Percentiles rank a stretch among this genome's conserved stretches.
phyloP scores from a whole-genome alignment of 768 basidiomycete species.

The Kwoniella dejecticola region DNA sequence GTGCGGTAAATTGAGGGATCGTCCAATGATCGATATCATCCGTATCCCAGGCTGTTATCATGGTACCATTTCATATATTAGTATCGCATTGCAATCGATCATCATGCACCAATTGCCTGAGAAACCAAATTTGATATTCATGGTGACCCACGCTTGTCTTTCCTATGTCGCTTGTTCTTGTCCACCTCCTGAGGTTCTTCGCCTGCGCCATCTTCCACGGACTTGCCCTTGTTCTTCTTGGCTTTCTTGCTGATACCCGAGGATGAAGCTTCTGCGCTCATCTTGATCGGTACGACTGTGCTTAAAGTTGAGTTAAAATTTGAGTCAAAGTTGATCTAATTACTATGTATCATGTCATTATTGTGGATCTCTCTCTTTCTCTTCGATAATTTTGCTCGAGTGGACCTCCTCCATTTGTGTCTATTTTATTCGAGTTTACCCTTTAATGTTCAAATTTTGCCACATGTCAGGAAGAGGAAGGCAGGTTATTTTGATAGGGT shows the following conservation, averaged over 20 bases:
- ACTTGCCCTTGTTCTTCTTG: conserved; percentile 28
- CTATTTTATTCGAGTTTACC: background rate
- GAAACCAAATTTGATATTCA: background rate
- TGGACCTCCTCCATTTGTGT: conserved; percentile 25
- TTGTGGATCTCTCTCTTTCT: no score
- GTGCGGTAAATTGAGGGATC: conserved; percentile 73
- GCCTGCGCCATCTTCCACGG: conserved; percentile 10
- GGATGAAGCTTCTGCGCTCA: conserved; percentile 45
- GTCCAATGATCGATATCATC: conserved; percentile 99
- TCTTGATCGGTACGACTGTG: conserved; percentile 16
- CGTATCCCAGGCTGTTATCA: conserved; percentile 82
- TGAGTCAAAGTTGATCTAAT: background rate
- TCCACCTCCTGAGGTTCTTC: conserved; percentile 57
- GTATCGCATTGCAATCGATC: no score
- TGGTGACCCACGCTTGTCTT: conserved; percentile 81
- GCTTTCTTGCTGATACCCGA: conserved; percentile 31
- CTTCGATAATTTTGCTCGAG: background rate
- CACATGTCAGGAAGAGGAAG: background rate
- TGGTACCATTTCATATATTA: background rate
- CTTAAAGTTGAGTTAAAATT: background rate
- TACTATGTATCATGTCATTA: background rate
- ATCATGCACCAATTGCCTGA: no score
- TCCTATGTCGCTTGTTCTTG: conserved; percentile 87
- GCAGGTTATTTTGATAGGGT: background rate
- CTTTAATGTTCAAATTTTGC: background rate